Evolutionary conservation across 768 basidiomycete genomes (phyloP).

Genomic region (Coprinellus micaceus): DNA sequence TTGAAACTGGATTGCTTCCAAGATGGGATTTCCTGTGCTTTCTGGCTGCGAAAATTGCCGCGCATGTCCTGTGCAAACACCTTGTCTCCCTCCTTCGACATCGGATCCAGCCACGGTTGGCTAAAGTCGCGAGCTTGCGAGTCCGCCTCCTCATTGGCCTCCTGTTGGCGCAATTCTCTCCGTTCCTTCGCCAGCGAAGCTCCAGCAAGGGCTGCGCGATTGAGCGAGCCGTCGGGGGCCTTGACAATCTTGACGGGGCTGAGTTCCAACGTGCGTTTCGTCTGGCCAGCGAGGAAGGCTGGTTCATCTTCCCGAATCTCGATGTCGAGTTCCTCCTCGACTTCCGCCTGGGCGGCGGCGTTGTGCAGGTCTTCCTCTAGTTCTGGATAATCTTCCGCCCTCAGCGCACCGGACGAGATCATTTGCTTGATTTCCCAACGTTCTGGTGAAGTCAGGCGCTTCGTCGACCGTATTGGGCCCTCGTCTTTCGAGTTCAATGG

Average conservation of each 20-base stretch:
- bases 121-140: slow-evolving; percentile 92
- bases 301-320: slow-evolving; percentile 97
- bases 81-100: slow-evolving; percentile 84
- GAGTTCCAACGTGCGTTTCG: slow-evolving; percentile 90
- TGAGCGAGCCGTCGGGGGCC: slow-evolving; percentile 95
- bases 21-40: slow-evolving; percentile 74
- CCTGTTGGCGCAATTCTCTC: slow-evolving; percentile 89
- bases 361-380: slow-evolving; percentile 83
- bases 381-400: slow-evolving; percentile 91
- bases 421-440: slow-evolving; percentile 99
- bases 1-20: slow-evolving; percentile 94
- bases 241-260: slow-evolving; percentile 98
- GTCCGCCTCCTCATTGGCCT: slow-evolving; percentile 90
- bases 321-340: slow-evolving; percentile 96
- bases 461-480: slow-evolving; percentile 70
- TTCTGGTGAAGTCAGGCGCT: slow-evolving; percentile 91
- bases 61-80: slow-evolving; percentile 92
- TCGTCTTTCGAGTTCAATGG: slow-evolving; percentile 60
- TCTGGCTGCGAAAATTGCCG: slow-evolving; percentile 76
- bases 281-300: slow-evolving; percentile 92
- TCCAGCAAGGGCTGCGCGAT: slow-evolving; percentile 91
- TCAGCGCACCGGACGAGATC: slow-evolving; percentile 90
- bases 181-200: slow-evolving; percentile 94
- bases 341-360: slow-evolving; percentile 74
- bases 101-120: slow-evolving; percentile 97